phyloP scores from a whole-genome alignment of 2,329 filamentous ascomycete species.

The Aphanoascus verrucosus region DNA sequence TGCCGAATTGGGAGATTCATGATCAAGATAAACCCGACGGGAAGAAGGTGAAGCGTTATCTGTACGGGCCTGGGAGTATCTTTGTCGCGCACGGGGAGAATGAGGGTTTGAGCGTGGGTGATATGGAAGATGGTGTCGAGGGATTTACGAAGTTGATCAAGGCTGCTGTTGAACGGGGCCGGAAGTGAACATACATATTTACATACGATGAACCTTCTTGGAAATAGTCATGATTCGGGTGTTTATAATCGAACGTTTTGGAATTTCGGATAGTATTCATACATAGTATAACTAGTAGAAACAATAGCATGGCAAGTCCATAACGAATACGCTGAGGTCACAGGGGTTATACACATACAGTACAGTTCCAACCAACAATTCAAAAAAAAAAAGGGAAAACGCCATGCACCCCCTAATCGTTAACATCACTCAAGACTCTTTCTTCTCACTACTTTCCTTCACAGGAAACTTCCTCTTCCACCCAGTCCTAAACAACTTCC shows the following conservation, averaged over 20 bases:
- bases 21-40: conserved; percentile 40
- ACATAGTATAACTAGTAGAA: too few relatives aligned
- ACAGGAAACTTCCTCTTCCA: conserved; percentile 27
- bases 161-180: conserved; percentile 20
- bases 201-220: background rate
- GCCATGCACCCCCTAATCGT: too few relatives aligned
- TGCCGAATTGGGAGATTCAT: conserved; percentile 62
- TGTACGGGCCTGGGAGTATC: conserved; percentile 60
- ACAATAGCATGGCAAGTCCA: background rate
- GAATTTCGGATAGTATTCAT: background rate
- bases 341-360: background rate
- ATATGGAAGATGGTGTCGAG: conserved; percentile 66
- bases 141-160: conserved; percentile 63
- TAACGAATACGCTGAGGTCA: background rate
- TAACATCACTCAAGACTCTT: background rate
- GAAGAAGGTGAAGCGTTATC: conserved; percentile 40
- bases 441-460: conserved; percentile 16
- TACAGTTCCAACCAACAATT: background rate
- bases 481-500: conserved; percentile 32
- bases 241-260: background rate
- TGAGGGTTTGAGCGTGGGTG: conserved; percentile 64
- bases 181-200: background rate
- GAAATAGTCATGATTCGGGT: conserved; percentile 1
- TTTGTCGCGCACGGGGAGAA: conserved; percentile 78
- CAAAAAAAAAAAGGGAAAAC: too few relatives aligned